Conservation (phyloP, 495 filamentous ascomycete species). For the Penicillium egyptiacum region DNA sequence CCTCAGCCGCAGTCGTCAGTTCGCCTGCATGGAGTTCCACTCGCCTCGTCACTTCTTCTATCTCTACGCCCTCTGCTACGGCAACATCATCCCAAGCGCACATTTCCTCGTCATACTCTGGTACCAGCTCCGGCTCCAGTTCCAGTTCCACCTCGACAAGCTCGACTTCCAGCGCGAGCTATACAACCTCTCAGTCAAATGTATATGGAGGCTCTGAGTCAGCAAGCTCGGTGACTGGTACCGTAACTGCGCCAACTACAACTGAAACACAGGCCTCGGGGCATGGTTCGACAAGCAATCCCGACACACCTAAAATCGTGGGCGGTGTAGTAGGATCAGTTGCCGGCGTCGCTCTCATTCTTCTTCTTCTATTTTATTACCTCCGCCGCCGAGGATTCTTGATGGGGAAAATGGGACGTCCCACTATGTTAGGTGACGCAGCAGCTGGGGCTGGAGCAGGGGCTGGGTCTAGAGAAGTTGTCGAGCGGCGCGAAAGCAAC, state of each 20-base stretch:
- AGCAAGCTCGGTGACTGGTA: constrained; percentile 15
- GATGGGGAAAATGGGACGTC: constrained; percentile 23
- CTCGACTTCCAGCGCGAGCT: not conserved
- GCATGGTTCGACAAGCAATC: constrained; percentile 20
- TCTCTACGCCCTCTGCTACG: constrained; percentile 12
- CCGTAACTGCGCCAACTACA: constrained; percentile 21
- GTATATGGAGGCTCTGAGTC: constrained; percentile 7
- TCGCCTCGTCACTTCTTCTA: constrained; percentile 14
- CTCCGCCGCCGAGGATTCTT: constrained; percentile 51
- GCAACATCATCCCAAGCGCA: not conserved
- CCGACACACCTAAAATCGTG: constrained; percentile 47
- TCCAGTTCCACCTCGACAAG: not conserved
- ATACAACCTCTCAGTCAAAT: constrained; percentile 12
- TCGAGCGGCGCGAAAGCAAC: constrained; percentile 51
- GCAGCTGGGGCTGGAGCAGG: constrained; percentile 6
- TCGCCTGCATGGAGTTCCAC: constrained; percentile 15
- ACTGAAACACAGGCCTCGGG: constrained; percentile 19
- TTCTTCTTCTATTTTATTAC: constrained; percentile 54
- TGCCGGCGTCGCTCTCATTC: constrained; percentile 59
- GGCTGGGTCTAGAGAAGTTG: constrained; percentile 41
- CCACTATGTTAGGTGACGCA: constrained; percentile 30
- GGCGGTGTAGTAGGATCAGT: constrained; percentile 67
- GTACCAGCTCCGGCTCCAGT: constrained; percentile 3
- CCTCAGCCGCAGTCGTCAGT: constrained; percentile 10
- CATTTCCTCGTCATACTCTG: constrained; percentile 5